Base-by-base conservation (phyloP, 768 basidiomycete species). In the Boletus rex-veris region DNA sequence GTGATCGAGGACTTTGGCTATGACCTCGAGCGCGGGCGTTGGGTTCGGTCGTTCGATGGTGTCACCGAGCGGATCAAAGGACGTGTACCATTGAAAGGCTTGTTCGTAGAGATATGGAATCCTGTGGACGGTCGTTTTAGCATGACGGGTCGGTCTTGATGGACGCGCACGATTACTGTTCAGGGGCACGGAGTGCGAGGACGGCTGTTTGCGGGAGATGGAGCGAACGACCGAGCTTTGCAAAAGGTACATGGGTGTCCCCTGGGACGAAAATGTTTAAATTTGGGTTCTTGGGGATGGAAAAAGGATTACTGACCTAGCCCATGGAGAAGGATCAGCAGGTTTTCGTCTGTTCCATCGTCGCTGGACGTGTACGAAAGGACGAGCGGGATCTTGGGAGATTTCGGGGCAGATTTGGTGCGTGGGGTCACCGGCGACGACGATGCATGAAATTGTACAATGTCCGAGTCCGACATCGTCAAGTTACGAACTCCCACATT, bases 181-280 rank as follows among this genome's bases (percentile, higher is more conserved):
- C 81, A 16, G 92, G 86, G 3, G 87, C 93, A 45, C 88, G 83
- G 10, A 96, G 66, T 2, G 90, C 80, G n/a, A 96, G 80, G 2
- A 83, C 77, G 3, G 92, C 91, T 0, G 94, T 96, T 67, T 95
- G 92, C 0, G 93, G 94, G n/a, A 97, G 80, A 59, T 83, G 88
- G 44, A 97, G 70, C 10, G 81, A 79, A 19, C 75, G 76, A 10
- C 84, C 92, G 7, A 97, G 80, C 49, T 83, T 83, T 31, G 78
- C 74, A 66, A 97, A 96, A 2, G 92, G 90, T 3, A 73, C 43
- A 54, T 87, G 84, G 0, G 86, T 92, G 71, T 96, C 93, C 24
- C 93, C 93, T 94, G 58, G 35, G 26, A 28, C 12, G 26, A 37
- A 2, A 41, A n/a, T 43, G 40, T 43, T 35, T 36, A 7, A 15